phyloP scores from a whole-genome alignment of 768 basidiomycete genomes.

The Leccinellum luteum region DNA sequence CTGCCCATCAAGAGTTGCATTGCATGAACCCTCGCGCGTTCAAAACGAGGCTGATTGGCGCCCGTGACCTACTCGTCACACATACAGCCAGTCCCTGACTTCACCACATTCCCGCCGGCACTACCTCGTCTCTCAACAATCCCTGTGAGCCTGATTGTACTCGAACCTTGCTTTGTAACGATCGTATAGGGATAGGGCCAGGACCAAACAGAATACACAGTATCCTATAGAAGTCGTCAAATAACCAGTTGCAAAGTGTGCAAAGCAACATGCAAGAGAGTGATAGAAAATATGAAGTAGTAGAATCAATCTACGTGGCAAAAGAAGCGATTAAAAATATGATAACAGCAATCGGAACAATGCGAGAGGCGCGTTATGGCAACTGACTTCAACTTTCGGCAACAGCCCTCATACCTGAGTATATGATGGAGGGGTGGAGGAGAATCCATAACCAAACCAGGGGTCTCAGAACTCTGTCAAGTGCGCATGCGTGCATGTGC shows the following conservation, averaged over 20 bases:
- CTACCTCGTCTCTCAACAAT: background rate
- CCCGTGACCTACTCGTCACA: background rate
- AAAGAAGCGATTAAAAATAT: background rate
- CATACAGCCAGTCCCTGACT: background rate
- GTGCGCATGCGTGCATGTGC: background rate
- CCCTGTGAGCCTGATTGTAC: too few relatives aligned
- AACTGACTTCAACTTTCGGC: background rate
- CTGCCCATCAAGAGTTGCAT: background rate
- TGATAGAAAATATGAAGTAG: background rate
- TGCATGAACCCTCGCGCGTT: background rate
- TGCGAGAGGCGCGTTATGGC: background rate
- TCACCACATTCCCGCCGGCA: background rate
- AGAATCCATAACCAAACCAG: background rate
- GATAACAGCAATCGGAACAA: background rate
- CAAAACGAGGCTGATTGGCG: background rate
- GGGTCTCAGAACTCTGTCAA: background rate
- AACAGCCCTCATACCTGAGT: background rate
- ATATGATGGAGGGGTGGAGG: too few relatives aligned
- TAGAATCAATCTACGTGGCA: background rate
- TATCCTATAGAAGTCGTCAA: background rate
- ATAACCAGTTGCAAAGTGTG: background rate
- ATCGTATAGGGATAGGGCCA: background rate
- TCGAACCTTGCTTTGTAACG: background rate
- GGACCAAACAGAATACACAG: background rate
- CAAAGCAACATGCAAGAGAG: background rate